A percentile compares a stretch with the other conserved stretches of the same genome.
Conservation (phyloP, 2,329 filamentous ascomycete species). For the Aphanocladium album region DNA sequence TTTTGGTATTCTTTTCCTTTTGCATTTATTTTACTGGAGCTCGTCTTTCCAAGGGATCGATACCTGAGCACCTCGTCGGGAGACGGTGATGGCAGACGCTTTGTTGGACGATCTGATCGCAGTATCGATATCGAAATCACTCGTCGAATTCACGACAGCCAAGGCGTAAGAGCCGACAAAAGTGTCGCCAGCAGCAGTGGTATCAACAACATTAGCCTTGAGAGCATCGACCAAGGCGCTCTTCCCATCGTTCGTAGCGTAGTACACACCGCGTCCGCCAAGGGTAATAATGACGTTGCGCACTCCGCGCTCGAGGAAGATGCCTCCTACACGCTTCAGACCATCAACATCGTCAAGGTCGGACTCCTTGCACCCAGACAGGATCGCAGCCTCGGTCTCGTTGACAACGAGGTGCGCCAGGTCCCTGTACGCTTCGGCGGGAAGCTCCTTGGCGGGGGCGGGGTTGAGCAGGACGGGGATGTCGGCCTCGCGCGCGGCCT, state of each 20-base stretch:
- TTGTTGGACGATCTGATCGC: constrained; percentile 51
- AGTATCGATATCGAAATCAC: constrained; percentile 48
- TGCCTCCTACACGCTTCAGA: constrained; percentile 42
- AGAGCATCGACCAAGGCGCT: constrained; percentile 55
- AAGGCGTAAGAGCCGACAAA: constrained; percentile 88
- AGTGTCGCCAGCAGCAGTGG: constrained; percentile 89
- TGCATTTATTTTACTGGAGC: constrained; percentile 25
- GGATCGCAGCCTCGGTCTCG: constrained; percentile 77
- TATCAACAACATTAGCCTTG: constrained; percentile 78
- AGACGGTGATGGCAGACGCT: constrained; percentile 38
- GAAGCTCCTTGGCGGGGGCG: constrained; percentile 68
- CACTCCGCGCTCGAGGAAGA: constrained; percentile 67
- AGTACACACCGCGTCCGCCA: constrained; percentile 73
- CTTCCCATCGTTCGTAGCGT: constrained; percentile 38
- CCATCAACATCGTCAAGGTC: constrained; percentile 44
- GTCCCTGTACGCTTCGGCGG: constrained; percentile 57
- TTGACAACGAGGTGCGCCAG: constrained; percentile 83
- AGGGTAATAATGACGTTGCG: constrained; percentile 78
- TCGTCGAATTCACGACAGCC: constrained; percentile 51
- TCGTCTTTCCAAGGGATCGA: constrained; percentile 43
- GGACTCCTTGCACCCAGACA: constrained; percentile 52
- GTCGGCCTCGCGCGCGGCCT: constrained; percentile 39
- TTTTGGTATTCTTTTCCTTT: constrained; percentile 9
- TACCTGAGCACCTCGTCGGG: constrained; percentile 37
- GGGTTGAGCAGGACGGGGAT: constrained; percentile 77